Evolutionary conservation across 805 yeast genomes (phyloP).

Genomic region (Spathaspora gorwiae): DNA sequence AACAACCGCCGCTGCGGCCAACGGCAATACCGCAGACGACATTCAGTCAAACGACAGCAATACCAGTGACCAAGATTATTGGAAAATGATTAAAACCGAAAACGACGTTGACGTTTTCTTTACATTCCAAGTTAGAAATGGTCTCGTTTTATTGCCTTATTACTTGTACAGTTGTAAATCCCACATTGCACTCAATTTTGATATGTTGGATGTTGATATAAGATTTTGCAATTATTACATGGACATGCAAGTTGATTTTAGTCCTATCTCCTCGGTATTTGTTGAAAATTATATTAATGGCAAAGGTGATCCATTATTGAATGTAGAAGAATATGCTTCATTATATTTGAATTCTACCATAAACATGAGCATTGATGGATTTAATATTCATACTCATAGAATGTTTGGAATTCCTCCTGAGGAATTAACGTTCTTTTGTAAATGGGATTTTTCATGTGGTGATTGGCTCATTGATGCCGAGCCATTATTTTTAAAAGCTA

Average conservation of each 20-base stretch:
- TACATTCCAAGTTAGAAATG: conserved; percentile 63
- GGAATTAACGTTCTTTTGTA: conserved; percentile 83
- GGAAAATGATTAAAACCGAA: conserved; percentile 43
- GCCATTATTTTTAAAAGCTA: conserved; percentile 40
- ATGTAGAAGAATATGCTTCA: conserved; percentile 19
- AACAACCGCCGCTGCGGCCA: background rate
- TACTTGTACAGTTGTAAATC: conserved; percentile 62
- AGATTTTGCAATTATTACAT: conserved; percentile 87
- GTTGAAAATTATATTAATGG: conserved; percentile 26
- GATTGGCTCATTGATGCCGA: conserved; percentile 49
- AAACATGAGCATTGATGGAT: conserved; percentile 53
- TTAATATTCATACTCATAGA: conserved; percentile 77
- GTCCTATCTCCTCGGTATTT: conserved; percentile 45
- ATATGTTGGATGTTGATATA: conserved; percentile 69
- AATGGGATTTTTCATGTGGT: conserved; percentile 82
- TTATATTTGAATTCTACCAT: conserved; percentile 18
- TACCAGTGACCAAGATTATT: conserved; percentile 19
- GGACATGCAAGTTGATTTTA: conserved; percentile 77
- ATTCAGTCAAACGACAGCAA: background rate
- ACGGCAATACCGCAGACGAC: background rate
- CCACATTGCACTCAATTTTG: conserved; percentile 59
- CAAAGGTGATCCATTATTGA: conserved; percentile 17
- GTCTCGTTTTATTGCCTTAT: conserved; percentile 69
- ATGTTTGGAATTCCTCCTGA: conserved; percentile 89
- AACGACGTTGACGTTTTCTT: conserved; percentile 79